phyloP scores from a whole-genome alignment of 2,329 filamentous ascomycete genomes.

The Aspergillus floridensis region DNA sequence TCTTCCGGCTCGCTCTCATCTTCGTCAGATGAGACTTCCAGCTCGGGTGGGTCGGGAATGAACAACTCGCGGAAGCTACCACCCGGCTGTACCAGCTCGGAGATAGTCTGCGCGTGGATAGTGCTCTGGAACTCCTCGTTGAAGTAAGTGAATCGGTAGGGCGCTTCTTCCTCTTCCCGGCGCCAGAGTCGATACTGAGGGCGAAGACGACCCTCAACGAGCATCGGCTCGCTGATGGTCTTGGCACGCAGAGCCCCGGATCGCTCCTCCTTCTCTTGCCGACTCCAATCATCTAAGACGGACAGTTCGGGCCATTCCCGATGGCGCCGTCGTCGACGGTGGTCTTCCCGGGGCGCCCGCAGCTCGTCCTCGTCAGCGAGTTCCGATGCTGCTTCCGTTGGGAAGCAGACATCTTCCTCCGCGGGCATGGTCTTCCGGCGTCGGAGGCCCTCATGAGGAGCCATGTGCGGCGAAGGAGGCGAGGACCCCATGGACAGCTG shows the following conservation, averaged over 20 bases:
- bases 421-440: constrained; percentile 62
- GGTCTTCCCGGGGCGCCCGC: constrained; percentile 47
- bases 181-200: constrained; percentile 81
- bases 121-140: constrained; percentile 96
- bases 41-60: constrained; percentile 74
- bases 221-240: constrained; percentile 88
- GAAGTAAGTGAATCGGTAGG: constrained; percentile 97
- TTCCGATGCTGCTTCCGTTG: constrained; percentile 73
- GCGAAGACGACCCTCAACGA: constrained; percentile 84
- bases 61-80: constrained; percentile 84
- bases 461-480: constrained; percentile 39
- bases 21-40: constrained; percentile 70
- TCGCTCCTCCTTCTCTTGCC: constrained; percentile 82
- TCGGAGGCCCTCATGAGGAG: constrained; percentile 37
- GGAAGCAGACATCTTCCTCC: constrained; percentile 91
- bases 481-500: constrained; percentile 33
- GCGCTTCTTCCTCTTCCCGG: constrained; percentile 80
- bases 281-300: constrained; percentile 84
- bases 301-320: constrained; percentile 82
- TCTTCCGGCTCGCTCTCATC: constrained; percentile 49
- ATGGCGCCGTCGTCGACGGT: constrained; percentile 58
- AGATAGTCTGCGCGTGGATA: constrained; percentile 93
- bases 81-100: constrained; percentile 83
- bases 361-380: constrained; percentile 69
- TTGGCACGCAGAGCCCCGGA: constrained; percentile 81